Evolutionary conservation across 495 filamentous ascomycete species (phyloP), one percentile per base, ranked within the genome.

Genomic region (Cenococcum geophilum): DNA sequence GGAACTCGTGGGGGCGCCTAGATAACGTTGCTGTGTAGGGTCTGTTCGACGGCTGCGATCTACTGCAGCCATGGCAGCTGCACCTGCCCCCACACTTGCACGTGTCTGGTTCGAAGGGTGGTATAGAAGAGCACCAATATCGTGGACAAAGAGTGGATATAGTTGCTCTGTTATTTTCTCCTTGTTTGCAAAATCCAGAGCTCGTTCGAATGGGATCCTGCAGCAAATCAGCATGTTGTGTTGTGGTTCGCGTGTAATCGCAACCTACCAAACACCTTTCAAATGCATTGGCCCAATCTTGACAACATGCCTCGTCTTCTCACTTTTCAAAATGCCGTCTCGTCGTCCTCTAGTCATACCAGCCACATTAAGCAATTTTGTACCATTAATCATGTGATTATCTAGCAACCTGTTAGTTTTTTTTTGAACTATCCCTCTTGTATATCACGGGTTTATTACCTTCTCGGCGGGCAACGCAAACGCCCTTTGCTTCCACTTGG

Each of bases 241-340:
- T 16, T 25, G 23, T 23, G 16, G 5, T 27, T 25, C 14, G 18
- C 5, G 23, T 1, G 25, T 32, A 52, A 52, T 16, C 35, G 51
- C 57, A 35, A 74, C 92, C 74, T 82, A 97, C 93, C 93, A 98
- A 59, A 98, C 93, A 68, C 93, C 93, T 75, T 98, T 98, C 25
- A 98, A 77, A 71, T 98, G 93, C 93, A 98, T 98, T 4, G 93
- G 93, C 0, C 93, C 93, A 68, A 98, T 98, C 75, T 98, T 98
- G 55, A 98, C 93, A 14, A 98, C 93, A 76, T 97, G 91, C 25
- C 93, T 83, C 36, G 91, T 82, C 74, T 97, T 97, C 72, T 98
- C 93, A 74, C 93, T 97, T 77, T 98, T 98, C 49, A 98, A 76
- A 62, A 98, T 98, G 48, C 93, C 93, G 72, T 98, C 93, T 69